Conservation (phyloP, 2,329 filamentous ascomycete genomes). For the Phialophora macrospora region DNA sequence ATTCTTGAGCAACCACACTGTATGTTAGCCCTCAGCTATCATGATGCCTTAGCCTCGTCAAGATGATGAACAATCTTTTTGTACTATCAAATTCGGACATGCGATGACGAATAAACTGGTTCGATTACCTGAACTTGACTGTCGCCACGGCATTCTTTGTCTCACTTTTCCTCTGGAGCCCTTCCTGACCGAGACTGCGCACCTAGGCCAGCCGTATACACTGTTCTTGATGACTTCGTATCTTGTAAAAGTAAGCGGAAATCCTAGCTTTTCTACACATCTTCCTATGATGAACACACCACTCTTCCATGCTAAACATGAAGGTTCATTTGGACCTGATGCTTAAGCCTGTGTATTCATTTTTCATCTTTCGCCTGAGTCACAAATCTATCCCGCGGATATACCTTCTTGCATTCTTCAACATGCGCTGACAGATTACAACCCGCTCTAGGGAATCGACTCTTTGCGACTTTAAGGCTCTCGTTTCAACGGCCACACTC, state of each 20-base stretch:
- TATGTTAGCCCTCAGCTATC: slow-evolving; percentile 1
- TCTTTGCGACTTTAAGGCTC: too few relatives aligned
- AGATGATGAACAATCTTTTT: slow-evolving; percentile 51
- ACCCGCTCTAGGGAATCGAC: background rate
- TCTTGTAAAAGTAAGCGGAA: slow-evolving; percentile 24
- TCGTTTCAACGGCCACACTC: background rate
- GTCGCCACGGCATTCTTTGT: background rate
- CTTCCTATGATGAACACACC: slow-evolving; percentile 58
- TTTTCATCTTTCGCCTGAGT: slow-evolving; percentile 70
- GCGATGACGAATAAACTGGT: slow-evolving; percentile 53
- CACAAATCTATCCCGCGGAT: background rate
- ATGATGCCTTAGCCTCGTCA: slow-evolving; percentile 19
- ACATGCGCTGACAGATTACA: background rate
- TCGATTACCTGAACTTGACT: slow-evolving; percentile 53
- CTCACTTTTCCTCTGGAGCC: slow-evolving; percentile 1
- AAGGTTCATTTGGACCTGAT: slow-evolving; percentile 55
- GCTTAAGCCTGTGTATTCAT: slow-evolving; percentile 62
- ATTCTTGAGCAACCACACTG: background rate
- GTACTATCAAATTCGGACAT: slow-evolving; percentile 58
- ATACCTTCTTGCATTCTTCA: background rate
- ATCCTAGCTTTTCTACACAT: slow-evolving; percentile 22
- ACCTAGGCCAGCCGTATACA: background rate
- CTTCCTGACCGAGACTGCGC: slow-evolving; percentile 6
- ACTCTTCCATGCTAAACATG: slow-evolving; percentile 68
- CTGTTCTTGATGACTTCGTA: slow-evolving; percentile 5